Conservation (phyloP, 2,329 filamentous ascomycete genomes). For the Torrubiella hemipterigena region DNA sequence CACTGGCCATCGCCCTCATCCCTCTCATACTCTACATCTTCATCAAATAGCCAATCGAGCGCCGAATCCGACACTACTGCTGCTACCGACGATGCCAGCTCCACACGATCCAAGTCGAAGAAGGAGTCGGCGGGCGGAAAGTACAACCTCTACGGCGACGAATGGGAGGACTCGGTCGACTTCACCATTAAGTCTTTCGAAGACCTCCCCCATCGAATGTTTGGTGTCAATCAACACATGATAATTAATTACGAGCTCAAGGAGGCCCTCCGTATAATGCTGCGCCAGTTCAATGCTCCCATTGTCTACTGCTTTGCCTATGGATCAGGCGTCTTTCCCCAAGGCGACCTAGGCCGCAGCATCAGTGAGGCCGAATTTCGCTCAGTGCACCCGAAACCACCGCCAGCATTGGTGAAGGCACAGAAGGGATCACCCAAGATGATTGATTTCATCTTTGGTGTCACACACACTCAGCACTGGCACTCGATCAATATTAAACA, state of each 20-base stretch:
- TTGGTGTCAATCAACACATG: slow-evolving; percentile 94
- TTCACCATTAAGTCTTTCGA: slow-evolving; percentile 29
- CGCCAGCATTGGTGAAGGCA: slow-evolving; percentile 67
- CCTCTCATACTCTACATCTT: no score
- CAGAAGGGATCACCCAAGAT: slow-evolving; percentile 87
- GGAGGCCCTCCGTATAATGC: slow-evolving; percentile 71
- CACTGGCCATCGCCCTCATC: no score
- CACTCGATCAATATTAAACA: slow-evolving; percentile 85
- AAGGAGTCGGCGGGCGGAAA: slow-evolving; percentile 16
- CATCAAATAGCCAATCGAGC: neutral
- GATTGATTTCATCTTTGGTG: slow-evolving; percentile 97
- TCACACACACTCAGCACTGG: slow-evolving; percentile 92
- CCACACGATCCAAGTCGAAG: slow-evolving; percentile 8
- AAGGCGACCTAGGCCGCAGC: slow-evolving; percentile 41
- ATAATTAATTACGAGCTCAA: slow-evolving; percentile 93
- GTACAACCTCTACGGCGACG: slow-evolving; percentile 24
- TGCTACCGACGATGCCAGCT: neutral
- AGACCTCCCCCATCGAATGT: slow-evolving; percentile 39
- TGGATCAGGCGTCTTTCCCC: slow-evolving; percentile 90
- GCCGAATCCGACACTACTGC: neutral
- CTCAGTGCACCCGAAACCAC: slow-evolving; percentile 70
- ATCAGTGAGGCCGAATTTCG: slow-evolving; percentile 44
- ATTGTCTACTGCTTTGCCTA: slow-evolving; percentile 97
- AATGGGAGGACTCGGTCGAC: slow-evolving; percentile 31
- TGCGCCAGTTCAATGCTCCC: slow-evolving; percentile 85